Conservation (phyloP, 306 rosid species). For the Crotalaria pallida region DNA sequence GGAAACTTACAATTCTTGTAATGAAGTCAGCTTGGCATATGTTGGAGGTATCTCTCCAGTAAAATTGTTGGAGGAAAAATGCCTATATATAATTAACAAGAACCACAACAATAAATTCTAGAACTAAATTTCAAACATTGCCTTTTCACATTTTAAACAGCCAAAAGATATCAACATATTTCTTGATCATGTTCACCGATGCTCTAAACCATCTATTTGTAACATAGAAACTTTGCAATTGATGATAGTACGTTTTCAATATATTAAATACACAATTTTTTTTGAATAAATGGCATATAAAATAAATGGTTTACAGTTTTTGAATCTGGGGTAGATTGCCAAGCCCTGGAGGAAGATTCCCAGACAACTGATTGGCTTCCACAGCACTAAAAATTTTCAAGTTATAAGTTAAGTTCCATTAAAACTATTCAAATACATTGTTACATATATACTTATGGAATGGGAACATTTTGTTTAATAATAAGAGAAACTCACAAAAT, state of each 20-base stretch:
- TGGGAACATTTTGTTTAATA: background rate
- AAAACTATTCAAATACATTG: background rate
- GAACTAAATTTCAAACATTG: background rate
- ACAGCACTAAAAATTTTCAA: conserved; percentile 37
- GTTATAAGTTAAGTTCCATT: background rate
- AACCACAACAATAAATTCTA: background rate
- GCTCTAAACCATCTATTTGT: too few relatives aligned
- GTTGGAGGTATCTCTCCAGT: conserved; percentile 59
- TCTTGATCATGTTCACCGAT: too few relatives aligned
- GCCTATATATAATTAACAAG: conserved; percentile 27
- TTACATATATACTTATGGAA: background rate
- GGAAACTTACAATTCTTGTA: conserved; percentile 52
- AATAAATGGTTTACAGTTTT: conserved; percentile 45
- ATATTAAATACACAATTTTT: background rate
- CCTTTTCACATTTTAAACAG: background rate
- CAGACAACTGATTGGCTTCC: conserved; percentile 57
- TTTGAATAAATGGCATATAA: background rate
- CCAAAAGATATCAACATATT: background rate
- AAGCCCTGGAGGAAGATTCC: conserved; percentile 52
- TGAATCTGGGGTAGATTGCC: conserved; percentile 45
- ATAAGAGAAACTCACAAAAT: conserved; percentile 51
- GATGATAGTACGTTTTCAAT: too few relatives aligned
- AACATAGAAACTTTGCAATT: too few relatives aligned
- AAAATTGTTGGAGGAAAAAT: conserved; percentile 55
- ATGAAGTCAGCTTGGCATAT: conserved; percentile 36